These are phyloP conservation scores for Rhizophagus sp. DNA, from an alignment of 192 early-diverging fungal genomes.

Conservation along the genomic window DNA sequence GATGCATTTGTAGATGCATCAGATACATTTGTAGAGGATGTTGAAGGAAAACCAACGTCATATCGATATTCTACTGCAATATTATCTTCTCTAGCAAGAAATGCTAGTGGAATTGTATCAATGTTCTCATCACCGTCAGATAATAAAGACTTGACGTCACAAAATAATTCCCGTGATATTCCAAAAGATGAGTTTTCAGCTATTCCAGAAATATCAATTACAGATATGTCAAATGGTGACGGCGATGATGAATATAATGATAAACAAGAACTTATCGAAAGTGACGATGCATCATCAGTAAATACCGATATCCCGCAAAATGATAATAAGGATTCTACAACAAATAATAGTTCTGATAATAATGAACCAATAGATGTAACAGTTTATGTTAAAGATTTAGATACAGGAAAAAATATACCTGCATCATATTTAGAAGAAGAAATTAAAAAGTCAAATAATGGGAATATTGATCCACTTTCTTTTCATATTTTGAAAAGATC, in stretches of 20 bases:
- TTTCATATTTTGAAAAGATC: slow-evolving; percentile 32
- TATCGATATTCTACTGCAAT: slow-evolving; percentile 6
- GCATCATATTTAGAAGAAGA: slow-evolving; percentile 27
- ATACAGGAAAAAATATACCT: slow-evolving; percentile 26
- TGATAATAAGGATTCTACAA: not conserved
- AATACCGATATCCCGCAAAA: not conserved
- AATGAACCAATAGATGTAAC: slow-evolving; percentile 21
- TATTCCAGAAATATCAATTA: slow-evolving; percentile 23
- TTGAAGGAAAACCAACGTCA: not conserved
- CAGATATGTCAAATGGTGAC: slow-evolving; percentile 11
- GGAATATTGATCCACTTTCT: slow-evolving; percentile 26
- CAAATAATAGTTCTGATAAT: not conserved
- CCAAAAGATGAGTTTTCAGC: not conserved
- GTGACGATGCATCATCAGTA: not conserved
- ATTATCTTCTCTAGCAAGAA: slow-evolving; percentile 6
- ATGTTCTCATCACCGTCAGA: not conserved
- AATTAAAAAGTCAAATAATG: slow-evolving; percentile 26
- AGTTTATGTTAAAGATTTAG: slow-evolving; percentile 31
- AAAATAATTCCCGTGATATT: not conserved
- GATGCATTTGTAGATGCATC: not conserved
- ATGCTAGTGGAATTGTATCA: not conserved
- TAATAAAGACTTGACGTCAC: not conserved
- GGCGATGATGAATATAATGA: not conserved
- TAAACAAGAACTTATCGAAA: not conserved
- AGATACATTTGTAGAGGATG: not conserved